phyloP scores from a whole-genome alignment of 306 rosid genomes.

The Pachyrhizus erosus region DNA sequence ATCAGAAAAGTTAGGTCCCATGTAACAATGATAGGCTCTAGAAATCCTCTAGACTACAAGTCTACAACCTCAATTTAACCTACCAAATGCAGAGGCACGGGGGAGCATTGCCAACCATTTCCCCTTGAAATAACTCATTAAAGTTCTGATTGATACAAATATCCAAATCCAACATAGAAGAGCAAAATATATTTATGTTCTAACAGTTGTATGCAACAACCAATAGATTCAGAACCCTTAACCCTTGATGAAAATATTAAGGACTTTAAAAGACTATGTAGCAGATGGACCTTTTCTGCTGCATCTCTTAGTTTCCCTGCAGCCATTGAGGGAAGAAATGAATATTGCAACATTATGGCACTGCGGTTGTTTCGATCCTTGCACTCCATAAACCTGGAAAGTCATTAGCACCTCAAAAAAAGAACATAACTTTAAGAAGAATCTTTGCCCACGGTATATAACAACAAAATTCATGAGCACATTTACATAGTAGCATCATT shows the following conservation, averaged over 20 bases:
- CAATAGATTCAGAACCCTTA: slow-evolving; percentile 4
- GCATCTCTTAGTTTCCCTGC: slow-evolving; percentile 71
- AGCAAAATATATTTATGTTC: not conserved
- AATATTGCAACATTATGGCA: slow-evolving; percentile 72
- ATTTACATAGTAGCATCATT: slow-evolving; percentile 7
- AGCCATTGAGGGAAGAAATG: slow-evolving; percentile 86
- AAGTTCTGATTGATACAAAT: slow-evolving; percentile 12
- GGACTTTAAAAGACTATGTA: slow-evolving; percentile 25
- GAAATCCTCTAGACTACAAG: slow-evolving; percentile 14
- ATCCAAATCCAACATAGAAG: slow-evolving; percentile 26
- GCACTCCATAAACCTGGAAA: slow-evolving; percentile 96
- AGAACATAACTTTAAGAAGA: slow-evolving; percentile 21
- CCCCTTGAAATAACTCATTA: slow-evolving; percentile 14
- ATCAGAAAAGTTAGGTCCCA: not conserved
- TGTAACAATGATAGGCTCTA: slow-evolving; percentile 1
- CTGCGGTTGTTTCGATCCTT: slow-evolving; percentile 90
- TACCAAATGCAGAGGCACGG: slow-evolving; percentile 5
- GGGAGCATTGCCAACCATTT: slow-evolving; percentile 1
- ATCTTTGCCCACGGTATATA: not conserved
- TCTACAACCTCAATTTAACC: slow-evolving; percentile 18
- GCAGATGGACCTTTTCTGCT: slow-evolving; percentile 73
- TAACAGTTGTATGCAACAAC: not conserved
- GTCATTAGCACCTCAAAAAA: slow-evolving; percentile 37
- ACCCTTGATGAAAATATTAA: not conserved
- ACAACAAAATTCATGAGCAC: not conserved